These are phyloP conservation scores for Castanea crenata DNA, from an alignment of 306 rosid genomes.

Conservation along the genomic window DNA sequence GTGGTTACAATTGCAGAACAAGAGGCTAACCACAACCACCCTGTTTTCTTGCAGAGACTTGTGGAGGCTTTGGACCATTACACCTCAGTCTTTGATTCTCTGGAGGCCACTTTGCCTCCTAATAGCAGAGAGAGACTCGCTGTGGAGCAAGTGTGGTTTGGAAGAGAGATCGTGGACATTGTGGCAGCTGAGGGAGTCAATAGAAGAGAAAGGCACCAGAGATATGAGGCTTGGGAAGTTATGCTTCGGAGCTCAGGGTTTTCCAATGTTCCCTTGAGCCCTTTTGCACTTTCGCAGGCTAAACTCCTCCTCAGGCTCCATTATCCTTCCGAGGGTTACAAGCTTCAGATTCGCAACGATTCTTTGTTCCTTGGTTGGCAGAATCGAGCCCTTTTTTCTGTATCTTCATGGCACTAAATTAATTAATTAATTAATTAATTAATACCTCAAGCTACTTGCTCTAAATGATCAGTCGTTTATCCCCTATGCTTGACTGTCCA, in stretches of 20 bases:
- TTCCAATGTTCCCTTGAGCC: conserved; percentile 45
- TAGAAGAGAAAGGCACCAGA: conserved; percentile 25
- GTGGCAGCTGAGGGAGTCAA: conserved; percentile 24
- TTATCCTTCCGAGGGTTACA: conserved; percentile 57
- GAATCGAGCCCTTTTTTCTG: conserved; percentile 51
- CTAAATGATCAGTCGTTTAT: no score
- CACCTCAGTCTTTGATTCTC: conserved; percentile 38
- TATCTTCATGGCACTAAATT: conserved; percentile 51
- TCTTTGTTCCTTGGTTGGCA: conserved; percentile 51
- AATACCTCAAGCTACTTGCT: not conserved
- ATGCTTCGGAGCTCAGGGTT: conserved; percentile 41
- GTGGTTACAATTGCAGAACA: conserved; percentile 46
- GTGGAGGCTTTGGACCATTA: conserved; percentile 49
- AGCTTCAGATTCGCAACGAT: conserved; percentile 37
- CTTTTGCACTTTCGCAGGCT: conserved; percentile 55
- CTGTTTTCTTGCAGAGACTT: conserved; percentile 33
- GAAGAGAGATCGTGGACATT: conserved; percentile 41
- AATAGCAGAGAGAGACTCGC: conserved; percentile 45
- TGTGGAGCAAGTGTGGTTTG: conserved; percentile 53
- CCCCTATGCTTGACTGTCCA: no score
- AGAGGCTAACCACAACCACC: conserved; percentile 45
- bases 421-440: not conserved
- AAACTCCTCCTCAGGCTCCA: conserved; percentile 55
- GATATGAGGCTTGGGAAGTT: conserved; percentile 45
- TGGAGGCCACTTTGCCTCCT: conserved; percentile 56